These are phyloP conservation scores for Saccharomyces cerevisiae DNA, from an alignment of 805 yeast species.

Conservation along the genomic window DNA sequence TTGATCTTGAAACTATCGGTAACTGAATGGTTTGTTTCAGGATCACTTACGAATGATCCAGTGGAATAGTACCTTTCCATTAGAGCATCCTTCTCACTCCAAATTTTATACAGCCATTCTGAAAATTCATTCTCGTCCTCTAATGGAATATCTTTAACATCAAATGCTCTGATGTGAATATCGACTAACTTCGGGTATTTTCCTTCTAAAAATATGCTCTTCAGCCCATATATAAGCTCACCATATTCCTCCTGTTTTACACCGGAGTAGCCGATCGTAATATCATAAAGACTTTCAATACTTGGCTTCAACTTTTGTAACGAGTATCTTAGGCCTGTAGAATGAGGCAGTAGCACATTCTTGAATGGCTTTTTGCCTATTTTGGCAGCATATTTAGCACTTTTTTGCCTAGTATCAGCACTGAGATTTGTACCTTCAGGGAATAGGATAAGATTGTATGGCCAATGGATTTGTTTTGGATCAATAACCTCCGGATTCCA, in stretches of 20 bases:
- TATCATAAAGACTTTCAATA: slow-evolving; percentile 60
- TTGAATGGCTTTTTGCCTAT: slow-evolving; percentile 41
- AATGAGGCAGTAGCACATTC: slow-evolving; percentile 73
- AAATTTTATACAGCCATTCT: slow-evolving; percentile 62
- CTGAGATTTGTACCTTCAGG: slow-evolving; percentile 94
- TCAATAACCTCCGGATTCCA: slow-evolving; percentile 22
- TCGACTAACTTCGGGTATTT: slow-evolving; percentile 60
- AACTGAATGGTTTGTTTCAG: slow-evolving; percentile 11
- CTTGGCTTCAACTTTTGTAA: slow-evolving; percentile 47
- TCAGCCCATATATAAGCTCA: slow-evolving; percentile 65
- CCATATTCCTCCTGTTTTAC: slow-evolving; percentile 57
- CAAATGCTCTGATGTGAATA: slow-evolving; percentile 54
- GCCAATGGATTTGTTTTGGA: slow-evolving; percentile 35
- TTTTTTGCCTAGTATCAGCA: slow-evolving; percentile 49
- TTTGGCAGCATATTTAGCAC: slow-evolving; percentile 50
- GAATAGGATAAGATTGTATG: slow-evolving; percentile 65
- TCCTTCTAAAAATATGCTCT: slow-evolving; percentile 57
- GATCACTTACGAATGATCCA: slow-evolving; percentile 40
- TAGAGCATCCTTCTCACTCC: slow-evolving; percentile 72
- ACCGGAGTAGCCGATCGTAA: slow-evolving; percentile 78
- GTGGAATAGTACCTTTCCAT: slow-evolving; percentile 52
- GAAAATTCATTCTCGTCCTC: slow-evolving; percentile 52
- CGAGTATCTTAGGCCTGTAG: slow-evolving; percentile 66
- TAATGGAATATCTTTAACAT: slow-evolving; percentile 56
- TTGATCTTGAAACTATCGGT: slow-evolving; percentile 20